Conservation (phyloP, 768 basidiomycete genomes). For the Lyophyllum semitale region DNA sequence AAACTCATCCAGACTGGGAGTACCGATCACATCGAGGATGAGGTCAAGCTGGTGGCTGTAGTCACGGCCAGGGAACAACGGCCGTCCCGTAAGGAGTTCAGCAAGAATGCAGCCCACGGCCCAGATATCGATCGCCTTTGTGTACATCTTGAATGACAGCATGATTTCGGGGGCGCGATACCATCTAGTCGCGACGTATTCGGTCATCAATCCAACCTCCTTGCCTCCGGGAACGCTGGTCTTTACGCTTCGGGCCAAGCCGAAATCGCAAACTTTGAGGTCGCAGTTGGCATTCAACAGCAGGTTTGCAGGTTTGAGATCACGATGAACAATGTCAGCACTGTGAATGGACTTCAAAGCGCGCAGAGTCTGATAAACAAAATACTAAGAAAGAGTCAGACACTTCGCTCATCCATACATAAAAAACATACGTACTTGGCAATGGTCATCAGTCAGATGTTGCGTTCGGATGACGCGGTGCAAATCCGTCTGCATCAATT, state of each 20-base stretch:
- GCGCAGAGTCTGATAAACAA: slow-evolving; percentile 91
- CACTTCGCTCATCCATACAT: neutral
- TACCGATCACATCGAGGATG: slow-evolving; percentile 95
- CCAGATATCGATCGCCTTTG: slow-evolving; percentile 93
- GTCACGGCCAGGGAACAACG: slow-evolving; percentile 94
- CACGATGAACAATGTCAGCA: slow-evolving; percentile 94
- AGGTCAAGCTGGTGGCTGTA: slow-evolving; percentile 96
- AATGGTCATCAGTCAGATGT: slow-evolving; percentile 88
- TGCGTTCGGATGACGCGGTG: slow-evolving; percentile 92
- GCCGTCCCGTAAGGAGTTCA: slow-evolving; percentile 94
- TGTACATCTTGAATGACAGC: slow-evolving; percentile 99
- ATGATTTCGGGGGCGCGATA: slow-evolving; percentile 99
- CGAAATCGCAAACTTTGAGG: slow-evolving; percentile 94
- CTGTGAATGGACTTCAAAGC: slow-evolving; percentile 96
- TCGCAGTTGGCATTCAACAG: slow-evolving; percentile 96
- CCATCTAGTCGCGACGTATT: slow-evolving; percentile 98
- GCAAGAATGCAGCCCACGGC: slow-evolving; percentile 87
- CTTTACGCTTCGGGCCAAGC: slow-evolving; percentile 84
- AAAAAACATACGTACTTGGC: slow-evolving; percentile 50
- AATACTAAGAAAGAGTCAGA: slow-evolving; percentile 56
- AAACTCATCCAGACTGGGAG: slow-evolving; percentile 96
- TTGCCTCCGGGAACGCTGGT: slow-evolving; percentile 84
- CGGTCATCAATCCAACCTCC: slow-evolving; percentile 89
- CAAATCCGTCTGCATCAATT: slow-evolving; percentile 89
- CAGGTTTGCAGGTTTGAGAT: slow-evolving; percentile 96